These are phyloP conservation scores for Zychaea mexicana DNA, from an alignment of 371 early-diverging fungal genomes.

Conservation along the genomic window DNA sequence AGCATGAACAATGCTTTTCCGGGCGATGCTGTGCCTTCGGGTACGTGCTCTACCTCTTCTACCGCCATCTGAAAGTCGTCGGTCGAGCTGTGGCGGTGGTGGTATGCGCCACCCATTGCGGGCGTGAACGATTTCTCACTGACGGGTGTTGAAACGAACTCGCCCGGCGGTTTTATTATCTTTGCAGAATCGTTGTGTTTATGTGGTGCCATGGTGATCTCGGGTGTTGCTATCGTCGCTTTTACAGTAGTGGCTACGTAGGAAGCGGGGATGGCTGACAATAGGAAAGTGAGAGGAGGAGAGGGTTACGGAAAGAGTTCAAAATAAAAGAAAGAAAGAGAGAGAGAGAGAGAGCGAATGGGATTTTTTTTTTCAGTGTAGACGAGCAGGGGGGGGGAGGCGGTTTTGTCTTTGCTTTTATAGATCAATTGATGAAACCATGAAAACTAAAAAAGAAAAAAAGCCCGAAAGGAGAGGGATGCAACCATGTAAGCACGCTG, in stretches of 20 bases:
- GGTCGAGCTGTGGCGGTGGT: neutral
- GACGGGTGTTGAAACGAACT: neutral
- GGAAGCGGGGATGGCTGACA: too few relatives aligned
- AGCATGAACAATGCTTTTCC: conserved; percentile 76
- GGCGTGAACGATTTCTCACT: neutral
- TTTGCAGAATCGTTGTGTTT: conserved; percentile 8
- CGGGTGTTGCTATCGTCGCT: too few relatives aligned
- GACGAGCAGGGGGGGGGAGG: neutral
- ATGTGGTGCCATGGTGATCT: neutral
- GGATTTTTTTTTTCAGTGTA: too few relatives aligned
- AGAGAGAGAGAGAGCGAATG: neutral
- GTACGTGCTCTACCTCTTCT: conserved; percentile 8
- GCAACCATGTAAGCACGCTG: too few relatives aligned
- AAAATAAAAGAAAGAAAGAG: neutral
- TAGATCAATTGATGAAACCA: conserved; percentile 2
- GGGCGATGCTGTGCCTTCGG: conserved; percentile 52
- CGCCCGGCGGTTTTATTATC: neutral
- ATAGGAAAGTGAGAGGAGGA: too few relatives aligned
- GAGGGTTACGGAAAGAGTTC: neutral
- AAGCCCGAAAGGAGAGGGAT: conserved; percentile 1
- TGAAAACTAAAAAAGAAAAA: neutral
- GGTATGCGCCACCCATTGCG: neutral
- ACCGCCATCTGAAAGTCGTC: neutral
- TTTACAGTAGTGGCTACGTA: too few relatives aligned
- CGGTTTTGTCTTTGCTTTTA: neutral